phyloP scores from a whole-genome alignment of 768 basidiomycete species.

The Pluteus cervinus region DNA sequence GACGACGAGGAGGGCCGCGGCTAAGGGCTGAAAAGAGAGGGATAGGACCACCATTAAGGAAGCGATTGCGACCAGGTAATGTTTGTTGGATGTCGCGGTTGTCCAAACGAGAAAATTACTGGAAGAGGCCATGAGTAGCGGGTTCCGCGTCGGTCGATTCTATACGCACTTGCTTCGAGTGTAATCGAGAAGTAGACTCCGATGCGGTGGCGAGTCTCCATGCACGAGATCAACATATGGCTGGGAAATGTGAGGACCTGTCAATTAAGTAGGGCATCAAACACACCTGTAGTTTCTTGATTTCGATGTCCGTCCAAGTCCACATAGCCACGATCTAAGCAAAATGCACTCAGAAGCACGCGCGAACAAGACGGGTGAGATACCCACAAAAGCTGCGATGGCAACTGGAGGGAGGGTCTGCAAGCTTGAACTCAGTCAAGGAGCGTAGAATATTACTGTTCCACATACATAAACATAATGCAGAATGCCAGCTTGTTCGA shows the following conservation, averaged over 20 bases:
- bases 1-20: constrained; percentile 43
- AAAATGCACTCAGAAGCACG: background rate
- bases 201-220: constrained; percentile 46
- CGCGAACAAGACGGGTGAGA: constrained; percentile 2
- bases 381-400: constrained; percentile 37
- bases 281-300: constrained; percentile 49
- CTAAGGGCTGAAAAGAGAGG: constrained; percentile 45
- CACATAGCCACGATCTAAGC: constrained; percentile 40
- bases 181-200: constrained; percentile 49
- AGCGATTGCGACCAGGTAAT: constrained; percentile 44
- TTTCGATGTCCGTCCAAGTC: constrained; percentile 53
- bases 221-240: constrained; percentile 55
- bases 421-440: constrained; percentile 3
- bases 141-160: background rate
- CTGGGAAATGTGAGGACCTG: constrained; percentile 16
- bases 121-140: background rate
- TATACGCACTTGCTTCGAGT: constrained; percentile 39
- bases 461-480: constrained; percentile 49
- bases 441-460: background rate
- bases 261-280: background rate
- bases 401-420: constrained; percentile 50
- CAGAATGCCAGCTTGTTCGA: constrained; percentile 27
- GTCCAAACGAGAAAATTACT: constrained; percentile 47
- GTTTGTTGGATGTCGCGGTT: constrained; percentile 37
- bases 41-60: constrained; percentile 43